These are phyloP conservation scores for Tetracentron sinense DNA, from an alignment of 164 flowering plant genomes.

Conservation along the genomic window DNA sequence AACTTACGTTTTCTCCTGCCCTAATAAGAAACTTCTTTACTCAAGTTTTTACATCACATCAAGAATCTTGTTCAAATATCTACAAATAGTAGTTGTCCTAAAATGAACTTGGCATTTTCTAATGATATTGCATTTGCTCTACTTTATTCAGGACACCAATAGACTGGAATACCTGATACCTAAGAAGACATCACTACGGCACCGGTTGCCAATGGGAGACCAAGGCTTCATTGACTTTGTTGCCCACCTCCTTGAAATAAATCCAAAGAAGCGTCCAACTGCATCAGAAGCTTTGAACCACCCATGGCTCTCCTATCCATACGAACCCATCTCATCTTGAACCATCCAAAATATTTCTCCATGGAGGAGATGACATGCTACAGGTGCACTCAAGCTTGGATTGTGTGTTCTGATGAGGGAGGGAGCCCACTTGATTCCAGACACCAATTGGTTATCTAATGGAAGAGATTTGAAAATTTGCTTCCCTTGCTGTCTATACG, in stretches of 20 bases:
- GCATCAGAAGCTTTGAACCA: constrained; percentile 89
- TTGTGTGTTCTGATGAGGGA: constrained; percentile 7
- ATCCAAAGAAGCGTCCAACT: constrained; percentile 89
- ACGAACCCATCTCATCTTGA: constrained; percentile 93
- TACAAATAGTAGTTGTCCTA: too few relatives aligned
- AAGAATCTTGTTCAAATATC: neutral
- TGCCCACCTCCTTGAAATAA: constrained; percentile 75
- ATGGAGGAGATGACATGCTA: constrained; percentile 1
- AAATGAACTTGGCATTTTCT: neutral
- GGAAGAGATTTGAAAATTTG: neutral
- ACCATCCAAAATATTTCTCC: neutral
- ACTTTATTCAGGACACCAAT: constrained; percentile 65
- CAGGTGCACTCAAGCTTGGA: constrained; percentile 2
- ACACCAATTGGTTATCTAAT: neutral
- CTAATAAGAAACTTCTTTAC: too few relatives aligned
- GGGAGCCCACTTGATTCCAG: constrained; percentile 8
- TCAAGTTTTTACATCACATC: too few relatives aligned
- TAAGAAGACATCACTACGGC: constrained; percentile 87
- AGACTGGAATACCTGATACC: constrained; percentile 90
- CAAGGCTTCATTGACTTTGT: constrained; percentile 94
- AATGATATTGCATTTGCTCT: neutral
- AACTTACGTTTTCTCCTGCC: too few relatives aligned
- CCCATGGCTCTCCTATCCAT: constrained; percentile 94
- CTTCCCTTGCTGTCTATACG: too few relatives aligned
- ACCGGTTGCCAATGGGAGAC: constrained; percentile 93